Percentiles rank a stretch among this genome's conserved stretches.
Evolutionary conservation across 2,329 filamentous ascomycete species (phyloP).

Genomic region (Trichoderma sp.): DNA sequence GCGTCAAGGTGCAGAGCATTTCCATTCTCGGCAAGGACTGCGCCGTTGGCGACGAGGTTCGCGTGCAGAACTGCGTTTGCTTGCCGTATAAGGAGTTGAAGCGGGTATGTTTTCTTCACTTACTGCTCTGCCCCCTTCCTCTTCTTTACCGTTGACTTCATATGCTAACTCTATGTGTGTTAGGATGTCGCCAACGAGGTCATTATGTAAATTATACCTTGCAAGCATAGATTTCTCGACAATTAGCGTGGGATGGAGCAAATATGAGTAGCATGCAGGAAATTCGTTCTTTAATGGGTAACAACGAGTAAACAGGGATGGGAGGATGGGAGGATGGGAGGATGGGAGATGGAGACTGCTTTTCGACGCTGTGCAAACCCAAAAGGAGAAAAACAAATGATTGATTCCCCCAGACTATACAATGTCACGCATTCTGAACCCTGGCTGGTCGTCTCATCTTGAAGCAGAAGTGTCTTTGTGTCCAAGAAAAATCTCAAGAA

Average conservation of each 20-base stretch:
- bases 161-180: conserved; percentile 35
- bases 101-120: conserved; percentile 63
- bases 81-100: conserved; percentile 98
- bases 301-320: background rate
- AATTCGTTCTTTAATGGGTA: background rate
- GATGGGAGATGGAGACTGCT: too few species aligned
- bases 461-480: background rate
- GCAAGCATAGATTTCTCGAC: background rate
- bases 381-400: background rate
- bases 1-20: conserved; percentile 97
- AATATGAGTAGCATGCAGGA: background rate
- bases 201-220: conserved; percentile 71
- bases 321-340: background rate
- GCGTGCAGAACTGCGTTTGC: conserved; percentile 97
- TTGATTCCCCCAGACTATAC: background rate
- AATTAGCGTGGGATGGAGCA: conserved; percentile 1
- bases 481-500: background rate
- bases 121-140: too few species aligned
- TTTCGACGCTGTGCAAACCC: too few species aligned
- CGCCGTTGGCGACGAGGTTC: conserved; percentile 86
- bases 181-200: conserved; percentile 84
- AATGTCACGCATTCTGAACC: conserved; percentile 2
- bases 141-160: too few species aligned
- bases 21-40: conserved; percentile 98
- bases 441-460: background rate